Evolutionary conservation across 768 basidiomycete species (phyloP), one percentile per base, ranked within the genome.

Genomic region (Roridomyces roridus): DNA sequence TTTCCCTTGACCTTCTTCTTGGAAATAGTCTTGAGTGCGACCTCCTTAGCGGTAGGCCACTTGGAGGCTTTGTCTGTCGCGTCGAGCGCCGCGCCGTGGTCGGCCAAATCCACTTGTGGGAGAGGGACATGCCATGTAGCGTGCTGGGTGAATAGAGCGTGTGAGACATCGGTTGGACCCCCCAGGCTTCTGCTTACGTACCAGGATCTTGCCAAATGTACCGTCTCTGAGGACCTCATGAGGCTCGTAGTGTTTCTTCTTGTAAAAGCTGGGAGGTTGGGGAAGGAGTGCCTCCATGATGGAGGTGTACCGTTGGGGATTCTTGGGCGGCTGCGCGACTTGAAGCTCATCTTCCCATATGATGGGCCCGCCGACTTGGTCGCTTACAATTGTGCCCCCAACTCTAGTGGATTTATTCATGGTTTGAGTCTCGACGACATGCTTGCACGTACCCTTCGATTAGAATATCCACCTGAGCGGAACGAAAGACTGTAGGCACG

Each of bases 1-100:
- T 96, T 93, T 10, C 92, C 91, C 70, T 94, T 94, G 50, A 97
- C 93, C 65, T 92, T 92, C 76, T 96, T 96, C 84, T 98, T 98
- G 6, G 91, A 82, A 53, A 99, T 97, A 55, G 96, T 84, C 75
- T 97, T 97, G 63, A 91, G 74, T 6, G 92, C 92, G 2, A 94
- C 92, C 6, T 91, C 89, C 68, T 91, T 87, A 15, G 76, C 82
- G 15, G 83, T 65, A 24, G 66, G 34, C 47, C 60, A 49, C 39
- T 60, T 29, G 6, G 69, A 44, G 4, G 50, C 24, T 8, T 60
- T 49, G 15, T 57, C 44, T 1, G 55, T 59, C 8, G 42, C 20
- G 37, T 76, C 73, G 2, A 80, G 81, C 5, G 78, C 74, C 0
- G 88, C 86, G 4, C 88, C 88, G 34, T 77, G 79, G 51, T 82